Evolutionary conservation across 176 grass and related monocot species (phyloP).

Genomic region (sorghum (Sorghum bicolor)): DNA sequence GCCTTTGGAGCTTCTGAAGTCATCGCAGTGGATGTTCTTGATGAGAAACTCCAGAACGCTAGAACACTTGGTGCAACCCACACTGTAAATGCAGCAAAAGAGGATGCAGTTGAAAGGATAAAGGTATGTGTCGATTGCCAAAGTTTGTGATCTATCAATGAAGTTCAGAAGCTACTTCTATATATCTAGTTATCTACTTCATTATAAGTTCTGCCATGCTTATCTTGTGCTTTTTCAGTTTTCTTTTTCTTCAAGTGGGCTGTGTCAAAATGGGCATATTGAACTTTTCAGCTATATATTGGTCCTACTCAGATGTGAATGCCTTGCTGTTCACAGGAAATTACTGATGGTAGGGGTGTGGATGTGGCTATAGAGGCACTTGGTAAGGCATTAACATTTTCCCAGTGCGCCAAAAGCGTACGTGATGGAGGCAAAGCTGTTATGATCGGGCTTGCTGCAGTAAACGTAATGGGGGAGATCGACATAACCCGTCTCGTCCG

Average conservation of each 20-base stretch:
- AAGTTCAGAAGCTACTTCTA: not conserved
- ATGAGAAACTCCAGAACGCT: conserved; percentile 89
- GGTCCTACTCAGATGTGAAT: conserved; percentile 9
- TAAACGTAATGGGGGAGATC: conserved; percentile 76
- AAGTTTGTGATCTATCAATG: not conserved
- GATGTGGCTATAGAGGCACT: conserved; percentile 96
- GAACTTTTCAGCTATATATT: not conserved
- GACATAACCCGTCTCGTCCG: conserved; percentile 91
- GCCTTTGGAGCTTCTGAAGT: conserved; percentile 96
- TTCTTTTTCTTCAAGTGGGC: not conserved
- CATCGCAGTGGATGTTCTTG: conserved; percentile 89
- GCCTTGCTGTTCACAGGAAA: conserved; percentile 55
- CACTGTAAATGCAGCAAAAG: conserved; percentile 77
- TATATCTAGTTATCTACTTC: not conserved
- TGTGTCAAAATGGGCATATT: not conserved
- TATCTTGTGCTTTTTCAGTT: not conserved
- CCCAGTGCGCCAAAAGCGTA: conserved; percentile 83
- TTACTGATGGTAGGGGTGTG: conserved; percentile 90
- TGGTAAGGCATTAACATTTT: conserved; percentile 84
- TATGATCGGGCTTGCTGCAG: conserved; percentile 90
- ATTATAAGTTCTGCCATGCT: not conserved
- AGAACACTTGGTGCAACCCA: conserved; percentile 89
- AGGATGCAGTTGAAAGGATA: conserved; percentile 90
- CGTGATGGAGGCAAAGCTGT: conserved; percentile 98
- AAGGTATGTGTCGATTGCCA: conserved; percentile 44